Percentiles rank a stretch among this genome's conserved stretches.
Evolutionary conservation across 441 rosid genomes (phyloP).

Genomic region (Metrosideros polymorpha): DNA sequence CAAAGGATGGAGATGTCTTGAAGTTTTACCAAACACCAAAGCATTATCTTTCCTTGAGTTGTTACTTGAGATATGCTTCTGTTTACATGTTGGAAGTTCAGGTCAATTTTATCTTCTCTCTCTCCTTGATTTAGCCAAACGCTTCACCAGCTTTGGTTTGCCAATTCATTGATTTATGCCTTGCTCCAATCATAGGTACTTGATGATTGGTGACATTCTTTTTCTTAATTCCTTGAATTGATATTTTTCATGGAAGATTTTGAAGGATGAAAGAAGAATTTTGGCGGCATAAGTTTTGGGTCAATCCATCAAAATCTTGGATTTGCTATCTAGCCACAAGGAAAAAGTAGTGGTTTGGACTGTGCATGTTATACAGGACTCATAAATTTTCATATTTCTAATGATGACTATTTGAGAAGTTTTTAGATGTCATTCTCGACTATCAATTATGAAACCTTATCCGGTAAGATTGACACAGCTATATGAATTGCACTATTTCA

Average conservation of each 20-base stretch:
- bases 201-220: background rate
- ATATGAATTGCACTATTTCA: too few relatives aligned
- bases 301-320: background rate
- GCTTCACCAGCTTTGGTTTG: background rate
- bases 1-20: too few relatives aligned
- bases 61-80: too few relatives aligned
- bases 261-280: background rate
- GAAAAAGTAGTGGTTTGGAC: background rate
- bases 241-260: background rate
- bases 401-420: too few relatives aligned
- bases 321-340: background rate
- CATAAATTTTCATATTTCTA: too few relatives aligned
- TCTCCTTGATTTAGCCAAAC: background rate
- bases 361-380: too few relatives aligned
- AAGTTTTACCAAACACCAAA: too few relatives aligned
- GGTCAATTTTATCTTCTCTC: background rate
- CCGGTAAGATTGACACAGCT: rapidly evolving
- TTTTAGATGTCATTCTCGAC: too few relatives aligned
- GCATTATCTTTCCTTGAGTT: too few relatives aligned
- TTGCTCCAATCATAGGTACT: background rate
- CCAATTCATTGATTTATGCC: background rate
- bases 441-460: too few relatives aligned
- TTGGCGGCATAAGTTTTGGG: background rate
- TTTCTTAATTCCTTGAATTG: background rate
- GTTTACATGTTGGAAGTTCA: background rate